Percentiles rank a stretch among this genome's conserved stretches.
Conservation (phyloP, 2,329 filamentous ascomycete genomes). For the Monosporascus ibericus region DNA sequence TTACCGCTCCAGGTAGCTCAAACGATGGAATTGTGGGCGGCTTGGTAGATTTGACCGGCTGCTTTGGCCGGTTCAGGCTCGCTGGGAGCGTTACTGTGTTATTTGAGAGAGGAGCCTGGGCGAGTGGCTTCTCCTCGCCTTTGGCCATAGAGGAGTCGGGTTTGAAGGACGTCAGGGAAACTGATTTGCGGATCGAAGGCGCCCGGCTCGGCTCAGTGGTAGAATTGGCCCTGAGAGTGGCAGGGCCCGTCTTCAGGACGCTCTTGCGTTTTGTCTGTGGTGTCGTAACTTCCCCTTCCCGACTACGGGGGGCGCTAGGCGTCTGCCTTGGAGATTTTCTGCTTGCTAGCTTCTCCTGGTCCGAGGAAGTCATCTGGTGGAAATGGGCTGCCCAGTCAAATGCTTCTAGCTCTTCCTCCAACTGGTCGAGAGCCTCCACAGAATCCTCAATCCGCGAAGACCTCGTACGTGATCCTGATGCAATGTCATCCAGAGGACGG, state of each 20-base stretch:
- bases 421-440: constrained; percentile 53
- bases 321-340: constrained; percentile 5
- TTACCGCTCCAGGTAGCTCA: constrained; percentile 57
- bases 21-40: constrained; percentile 49
- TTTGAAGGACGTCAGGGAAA: constrained; percentile 33
- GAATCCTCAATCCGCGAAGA: constrained; percentile 55
- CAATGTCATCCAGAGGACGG: constrained; percentile 32
- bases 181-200: constrained; percentile 35
- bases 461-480: constrained; percentile 25
- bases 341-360: constrained; percentile 4
- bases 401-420: constrained; percentile 57
- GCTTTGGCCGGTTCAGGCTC: constrained; percentile 40
- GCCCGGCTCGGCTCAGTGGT: constrained; percentile 25
- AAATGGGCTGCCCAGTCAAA: constrained; percentile 29
- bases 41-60: constrained; percentile 46
- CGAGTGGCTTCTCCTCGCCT: constrained; percentile 15
- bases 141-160: constrained; percentile 20
- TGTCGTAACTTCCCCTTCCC: constrained; percentile 15
- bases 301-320: constrained; percentile 5
- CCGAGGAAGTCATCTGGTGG: constrained; percentile 12
- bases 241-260: constrained; percentile 25
- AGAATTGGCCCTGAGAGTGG: constrained; percentile 37
- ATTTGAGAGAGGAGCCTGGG: constrained; percentile 19
- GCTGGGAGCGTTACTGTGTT: constrained; percentile 28
- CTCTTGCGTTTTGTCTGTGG: constrained; percentile 18